Conservation (phyloP, 805 yeast genomes). For the Pichia exigua region DNA sequence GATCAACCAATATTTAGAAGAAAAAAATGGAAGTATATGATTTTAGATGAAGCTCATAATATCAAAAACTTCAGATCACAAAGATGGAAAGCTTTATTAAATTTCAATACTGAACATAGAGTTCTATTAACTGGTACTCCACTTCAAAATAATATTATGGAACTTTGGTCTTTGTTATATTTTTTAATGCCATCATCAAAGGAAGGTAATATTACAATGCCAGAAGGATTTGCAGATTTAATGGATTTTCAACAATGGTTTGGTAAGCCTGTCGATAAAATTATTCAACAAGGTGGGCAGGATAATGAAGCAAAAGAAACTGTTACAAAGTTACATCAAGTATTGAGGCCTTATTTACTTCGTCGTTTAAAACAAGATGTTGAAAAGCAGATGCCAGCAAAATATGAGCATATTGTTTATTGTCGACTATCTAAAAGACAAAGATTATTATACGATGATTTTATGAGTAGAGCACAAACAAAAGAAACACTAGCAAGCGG, state of each 20-base stretch:
- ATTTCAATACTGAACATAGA: slow-evolving; percentile 87
- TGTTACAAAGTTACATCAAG: slow-evolving; percentile 84
- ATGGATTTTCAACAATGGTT: slow-evolving; percentile 98
- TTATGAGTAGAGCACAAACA: slow-evolving; percentile 94
- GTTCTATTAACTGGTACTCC: slow-evolving; percentile 94
- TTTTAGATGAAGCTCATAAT: slow-evolving; percentile 95
- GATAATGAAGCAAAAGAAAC: slow-evolving; percentile 80
- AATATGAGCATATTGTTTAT: slow-evolving; percentile 88
- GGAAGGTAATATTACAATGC: slow-evolving; percentile 51
- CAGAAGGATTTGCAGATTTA: slow-evolving; percentile 92
- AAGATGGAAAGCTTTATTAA: slow-evolving; percentile 92
- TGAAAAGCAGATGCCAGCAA: slow-evolving; percentile 98
- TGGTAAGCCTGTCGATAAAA: slow-evolving; percentile 91
- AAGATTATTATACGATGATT: slow-evolving; percentile 86
- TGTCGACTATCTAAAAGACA: slow-evolving; percentile 92
- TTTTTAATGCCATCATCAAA: slow-evolving; percentile 91
- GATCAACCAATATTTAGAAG: slow-evolving; percentile 92
- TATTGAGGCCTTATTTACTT: slow-evolving; percentile 82
- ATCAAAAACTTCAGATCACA: slow-evolving; percentile 94
- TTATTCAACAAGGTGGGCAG: slow-evolving; percentile 64
- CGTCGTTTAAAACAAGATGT: slow-evolving; percentile 94
- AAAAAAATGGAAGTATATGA: slow-evolving; percentile 93
- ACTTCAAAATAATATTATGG: slow-evolving; percentile 87
- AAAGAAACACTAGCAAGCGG: slow-evolving; percentile 91
- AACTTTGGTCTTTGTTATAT: slow-evolving; percentile 90